These are phyloP conservation scores for Rhinocladiella similis DNA, from an alignment of 2,329 filamentous ascomycete species.

Conservation along the genomic window DNA sequence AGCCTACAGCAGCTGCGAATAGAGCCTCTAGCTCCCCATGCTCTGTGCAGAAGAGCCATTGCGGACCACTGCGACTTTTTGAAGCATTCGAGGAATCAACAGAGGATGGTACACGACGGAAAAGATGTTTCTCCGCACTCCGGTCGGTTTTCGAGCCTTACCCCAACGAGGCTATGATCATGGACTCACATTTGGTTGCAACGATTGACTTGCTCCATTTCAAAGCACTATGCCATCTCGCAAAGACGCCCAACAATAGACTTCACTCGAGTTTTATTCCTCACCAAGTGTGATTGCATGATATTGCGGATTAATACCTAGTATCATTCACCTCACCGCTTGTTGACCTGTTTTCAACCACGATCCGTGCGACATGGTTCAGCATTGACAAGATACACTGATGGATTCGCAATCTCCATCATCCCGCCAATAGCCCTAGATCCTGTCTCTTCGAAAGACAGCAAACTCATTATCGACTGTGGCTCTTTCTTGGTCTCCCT, in stretches of 20 bases:
- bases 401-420: no score
- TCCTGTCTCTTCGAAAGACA: no score
- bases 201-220: no score
- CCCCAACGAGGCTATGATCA: no score
- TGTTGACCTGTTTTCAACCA: not conserved
- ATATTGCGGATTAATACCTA: not conserved
- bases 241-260: no score
- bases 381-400: not conserved
- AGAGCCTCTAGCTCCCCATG: not conserved
- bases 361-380: not conserved
- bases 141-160: not conserved
- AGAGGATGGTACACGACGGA: not conserved
- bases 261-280: no score
- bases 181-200: no score
- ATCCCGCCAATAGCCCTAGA: no score
- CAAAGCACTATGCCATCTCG: no score
- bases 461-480: no score
- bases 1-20: not conserved
- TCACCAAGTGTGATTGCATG: not conserved
- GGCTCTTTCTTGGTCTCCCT: no score
- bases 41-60: constrained; percentile 1
- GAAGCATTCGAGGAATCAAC: not conserved
- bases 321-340: not conserved
- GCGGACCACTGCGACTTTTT: not conserved
- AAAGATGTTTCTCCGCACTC: not conserved